A percentile compares a stretch with the other conserved stretches of the same genome.
Evolutionary conservation across 495 filamentous ascomycete genomes (phyloP).

Genomic region (Penicillium turbatum): DNA sequence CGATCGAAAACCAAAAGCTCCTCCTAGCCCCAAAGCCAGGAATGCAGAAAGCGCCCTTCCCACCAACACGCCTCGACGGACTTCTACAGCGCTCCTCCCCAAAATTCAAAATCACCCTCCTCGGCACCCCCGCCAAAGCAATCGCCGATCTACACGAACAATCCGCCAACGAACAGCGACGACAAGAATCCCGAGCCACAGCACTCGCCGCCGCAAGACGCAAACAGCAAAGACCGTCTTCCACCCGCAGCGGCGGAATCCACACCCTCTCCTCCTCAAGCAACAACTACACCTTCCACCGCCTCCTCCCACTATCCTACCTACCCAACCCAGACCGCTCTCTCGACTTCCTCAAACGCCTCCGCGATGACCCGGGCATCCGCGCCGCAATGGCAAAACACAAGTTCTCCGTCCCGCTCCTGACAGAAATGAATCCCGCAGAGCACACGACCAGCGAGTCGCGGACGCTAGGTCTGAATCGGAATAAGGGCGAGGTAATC

Average conservation of each 20-base stretch:
- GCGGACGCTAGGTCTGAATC: slow-evolving; percentile 80
- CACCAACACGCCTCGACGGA: slow-evolving; percentile 26
- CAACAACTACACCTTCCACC: slow-evolving; percentile 73
- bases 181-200: slow-evolving; percentile 35
- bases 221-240: slow-evolving; percentile 27
- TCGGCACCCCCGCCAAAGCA: slow-evolving; percentile 35
- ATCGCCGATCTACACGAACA: slow-evolving; percentile 39
- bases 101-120: slow-evolving; percentile 41
- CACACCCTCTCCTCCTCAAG: slow-evolving; percentile 43
- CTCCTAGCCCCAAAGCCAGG: slow-evolving; percentile 67
- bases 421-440: slow-evolving; percentile 93
- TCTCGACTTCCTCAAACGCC: slow-evolving; percentile 67
- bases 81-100: slow-evolving; percentile 47
- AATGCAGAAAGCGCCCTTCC: slow-evolving; percentile 62
- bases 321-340: slow-evolving; percentile 69
- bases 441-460: slow-evolving; percentile 76
- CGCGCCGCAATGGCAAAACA: slow-evolving; percentile 74
- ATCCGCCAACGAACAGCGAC: slow-evolving; percentile 35
- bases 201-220: slow-evolving; percentile 29
- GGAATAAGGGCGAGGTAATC: slow-evolving; percentile 85
- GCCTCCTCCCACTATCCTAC: slow-evolving; percentile 69
- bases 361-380: slow-evolving; percentile 83
- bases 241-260: slow-evolving; percentile 38
- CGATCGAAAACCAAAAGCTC: slow-evolving; percentile 67
- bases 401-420: slow-evolving; percentile 76